Base-by-base conservation (phyloP, 148 eudicot genomes). In the Bassia scoparia region DNA sequence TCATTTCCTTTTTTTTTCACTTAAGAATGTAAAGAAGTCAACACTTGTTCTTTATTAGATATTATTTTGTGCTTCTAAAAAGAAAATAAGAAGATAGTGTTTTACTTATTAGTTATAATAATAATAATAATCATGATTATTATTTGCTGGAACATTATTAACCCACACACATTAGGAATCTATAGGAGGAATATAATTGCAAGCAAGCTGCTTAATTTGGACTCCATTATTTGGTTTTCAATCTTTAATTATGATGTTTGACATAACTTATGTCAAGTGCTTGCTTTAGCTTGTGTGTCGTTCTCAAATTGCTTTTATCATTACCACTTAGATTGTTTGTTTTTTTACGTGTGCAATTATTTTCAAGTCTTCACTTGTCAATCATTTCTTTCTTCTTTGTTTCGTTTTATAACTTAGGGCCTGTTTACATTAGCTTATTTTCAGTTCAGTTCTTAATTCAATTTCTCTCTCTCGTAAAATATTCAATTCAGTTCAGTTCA, bases 321-420 rank as follows among this genome's bases (percentile, higher is more conserved):
- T 31, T 30, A n/a, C 20, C 49, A 65, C 43, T n/a, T n/a, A n/a
- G n/a, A n/a, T n/a, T 14, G 5, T 52, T 38, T 35, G 34, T 2
- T 26, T 71, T 37, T 33, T 63, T 55, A 48, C 49, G 74, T 38
- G 64, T 38, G 44, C 33, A 55, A 70, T 37, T 70, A 70, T 68
- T 37, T 21, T 24, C 8, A 54, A 24, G 55, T 54, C 44, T 72
- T 72, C 16, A 72, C 46, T 20, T 21, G 64, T 60, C 68, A 73
- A 61, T 26, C n/a, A 35, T 30, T 11, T 23, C 29, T 14, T 38
- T 24, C 8, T 18, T 38, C 41, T 8, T 1, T 9, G 8, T 30
- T 21, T 18, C 60, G 23, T 27, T 5, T 54, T 53, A 5, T 30
- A 13, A 3, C 33, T 27, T 27, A n/a, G n/a, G n/a, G n/a, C 31